Conservation (phyloP, 2,329 filamentous ascomycete genomes). For the Chrysosporium queenslandicum region DNA sequence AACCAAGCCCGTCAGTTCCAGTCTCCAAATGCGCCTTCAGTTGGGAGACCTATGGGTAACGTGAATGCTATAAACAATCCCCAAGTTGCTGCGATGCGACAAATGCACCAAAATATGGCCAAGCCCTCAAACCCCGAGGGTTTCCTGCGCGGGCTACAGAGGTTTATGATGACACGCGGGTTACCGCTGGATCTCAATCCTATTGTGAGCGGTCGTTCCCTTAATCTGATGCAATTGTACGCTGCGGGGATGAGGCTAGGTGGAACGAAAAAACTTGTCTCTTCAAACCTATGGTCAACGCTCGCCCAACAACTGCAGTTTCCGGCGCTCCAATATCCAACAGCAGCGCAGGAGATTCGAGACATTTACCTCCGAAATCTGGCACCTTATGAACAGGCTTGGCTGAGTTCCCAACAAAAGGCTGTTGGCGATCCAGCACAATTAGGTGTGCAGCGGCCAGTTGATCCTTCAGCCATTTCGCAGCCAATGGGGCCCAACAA, state of each 20-base stretch:
- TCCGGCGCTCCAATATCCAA: conserved; percentile 52
- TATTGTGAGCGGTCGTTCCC: conserved; percentile 58
- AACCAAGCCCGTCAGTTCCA: conserved; percentile 59
- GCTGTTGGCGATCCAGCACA: conserved; percentile 37
- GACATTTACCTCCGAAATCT: conserved; percentile 67
- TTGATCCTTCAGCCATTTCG: conserved; percentile 25
- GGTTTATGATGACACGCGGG: conserved; percentile 66
- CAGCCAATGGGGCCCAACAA: conserved; percentile 40
- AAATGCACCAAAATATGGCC: conserved; percentile 34
- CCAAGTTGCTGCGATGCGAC: conserved; percentile 41
- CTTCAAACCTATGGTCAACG: conserved; percentile 61
- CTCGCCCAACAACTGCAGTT: conserved; percentile 57
- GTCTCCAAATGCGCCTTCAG: conserved; percentile 32
- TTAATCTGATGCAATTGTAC: conserved; percentile 71
- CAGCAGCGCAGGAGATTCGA: conserved; percentile 58
- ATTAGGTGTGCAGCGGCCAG: conserved; percentile 32
- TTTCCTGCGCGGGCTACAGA: conserved; percentile 64
- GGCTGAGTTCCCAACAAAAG: conserved; percentile 38
- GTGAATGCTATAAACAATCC: conserved; percentile 28
- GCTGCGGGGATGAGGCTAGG: conserved; percentile 64
- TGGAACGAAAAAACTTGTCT: conserved; percentile 64
- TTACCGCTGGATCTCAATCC: conserved; percentile 67
- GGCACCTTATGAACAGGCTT: conserved; percentile 57
- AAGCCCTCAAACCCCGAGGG: conserved; percentile 47
- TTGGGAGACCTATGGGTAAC: conserved; percentile 27